Base-by-base conservation (phyloP, 352 stramenopile genomes). In the Phytopythium montanum region DNA sequence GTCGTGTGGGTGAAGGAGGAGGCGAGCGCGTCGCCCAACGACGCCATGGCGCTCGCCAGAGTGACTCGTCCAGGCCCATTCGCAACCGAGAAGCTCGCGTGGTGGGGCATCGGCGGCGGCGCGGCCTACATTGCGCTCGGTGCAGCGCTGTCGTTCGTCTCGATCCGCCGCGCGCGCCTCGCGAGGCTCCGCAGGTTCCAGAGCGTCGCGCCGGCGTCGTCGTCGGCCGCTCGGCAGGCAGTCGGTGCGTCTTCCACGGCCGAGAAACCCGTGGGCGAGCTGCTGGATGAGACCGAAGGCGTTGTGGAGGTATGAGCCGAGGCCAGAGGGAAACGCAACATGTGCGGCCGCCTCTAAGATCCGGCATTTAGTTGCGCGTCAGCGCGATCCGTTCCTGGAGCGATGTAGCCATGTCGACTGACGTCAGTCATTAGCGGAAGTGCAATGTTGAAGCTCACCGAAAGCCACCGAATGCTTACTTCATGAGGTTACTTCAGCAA, bases 1-100 rank as follows among this genome's bases (percentile, higher is more conserved):
- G 53, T 90, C 0, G 18, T 75, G 21, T 85, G 69, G 73, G 59
- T 87, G 5, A 67, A 78, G 13, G 77, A 90, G 28, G 70, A 85
- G 23, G 34, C 54, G 5, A 78, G 69, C 9, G 54, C 85, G 28
- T 79, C 75, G 1, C 49, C 65, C 13, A 60, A 52, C 0, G 62
- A 31, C 0, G 73, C 70, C 1, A 45, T 61, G 0, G 56, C 65
- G 9, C 38, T 73, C 0, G 33, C 54, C 2, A 33, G 16, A 0
- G 45, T 57, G 6, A 29, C 57, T 1, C 64, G 59, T 10, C 28
- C 68, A 0, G 68, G 73, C 16, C 68, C 73, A 2, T 72, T 82
- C 49, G 70, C 73, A 1, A 39, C 36, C 0, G 73, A 82, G 54
- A 78, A 79, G 23, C 41, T 82, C 0, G 73, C 68, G n/a, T 44